Conservation (phyloP, 331 rosid genomes). For the Stylosanthes scabra region DNA sequence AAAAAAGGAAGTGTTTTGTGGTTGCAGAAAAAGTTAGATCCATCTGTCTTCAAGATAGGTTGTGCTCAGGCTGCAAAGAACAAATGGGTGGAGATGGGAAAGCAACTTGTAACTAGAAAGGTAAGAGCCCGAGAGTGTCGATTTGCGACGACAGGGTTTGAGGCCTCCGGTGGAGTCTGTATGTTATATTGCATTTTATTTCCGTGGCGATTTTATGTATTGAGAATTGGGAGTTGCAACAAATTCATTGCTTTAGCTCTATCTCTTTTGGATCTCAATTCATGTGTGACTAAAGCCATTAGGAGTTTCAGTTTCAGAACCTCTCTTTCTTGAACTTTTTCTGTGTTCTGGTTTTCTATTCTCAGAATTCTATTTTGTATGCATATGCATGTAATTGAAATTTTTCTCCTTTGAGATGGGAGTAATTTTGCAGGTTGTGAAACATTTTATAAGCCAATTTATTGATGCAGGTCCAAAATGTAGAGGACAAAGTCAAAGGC, state of each 20-base stretch:
- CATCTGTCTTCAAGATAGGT: slow-evolving; percentile 73
- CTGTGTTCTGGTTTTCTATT: background rate
- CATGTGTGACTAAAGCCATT: background rate
- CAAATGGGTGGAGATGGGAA: slow-evolving; percentile 90
- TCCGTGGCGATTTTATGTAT: background rate
- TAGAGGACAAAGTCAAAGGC: slow-evolving; percentile 74
- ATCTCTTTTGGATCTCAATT: slow-evolving; percentile 12
- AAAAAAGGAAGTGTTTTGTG: background rate
- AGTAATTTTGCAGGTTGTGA: slow-evolving; percentile 4
- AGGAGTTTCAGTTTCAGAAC: background rate
- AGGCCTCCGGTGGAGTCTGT: background rate
- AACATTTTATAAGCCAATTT: slow-evolving; percentile 1
- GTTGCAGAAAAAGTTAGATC: slow-evolving; percentile 73
- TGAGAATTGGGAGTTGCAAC: background rate
- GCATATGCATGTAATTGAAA: slow-evolving; percentile 1
- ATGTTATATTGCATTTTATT: background rate
- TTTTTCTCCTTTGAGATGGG: background rate
- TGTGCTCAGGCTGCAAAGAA: slow-evolving; percentile 89
- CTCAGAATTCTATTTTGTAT: background rate
- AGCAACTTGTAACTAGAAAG: slow-evolving; percentile 68
- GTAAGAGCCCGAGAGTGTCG: slow-evolving; percentile 37
- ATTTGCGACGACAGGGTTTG: background rate
- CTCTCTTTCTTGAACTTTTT: background rate
- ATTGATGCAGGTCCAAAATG: slow-evolving; percentile 63
- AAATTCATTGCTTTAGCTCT: background rate